Base-by-base conservation (phyloP, 2,329 filamentous ascomycete genomes). In the Alternaria triticimaculans region DNA sequence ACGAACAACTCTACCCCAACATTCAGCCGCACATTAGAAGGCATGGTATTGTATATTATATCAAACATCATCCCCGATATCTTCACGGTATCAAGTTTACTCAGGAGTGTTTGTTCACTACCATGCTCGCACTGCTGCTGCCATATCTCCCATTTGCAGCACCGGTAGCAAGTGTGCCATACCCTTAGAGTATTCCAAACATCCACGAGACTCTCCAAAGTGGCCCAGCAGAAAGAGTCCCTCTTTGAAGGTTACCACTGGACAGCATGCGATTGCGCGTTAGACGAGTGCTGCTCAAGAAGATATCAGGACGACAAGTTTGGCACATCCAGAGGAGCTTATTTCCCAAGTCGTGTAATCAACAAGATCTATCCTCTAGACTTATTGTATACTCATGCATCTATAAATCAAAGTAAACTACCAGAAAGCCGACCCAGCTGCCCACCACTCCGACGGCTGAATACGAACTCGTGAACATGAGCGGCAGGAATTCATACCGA, bases 381-480 rank as follows among this genome's bases (percentile, higher is more conserved):
- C 37, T 23, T 14, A 41, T 20, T 25, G 33, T 20, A 15, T 4
- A 18, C 18, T 10, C 2, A 4, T n/a, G 10, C 9, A 20, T 58
- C 63, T 74, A 80, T 14, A 75, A 74, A 45, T 78, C 73, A 30
- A 97, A 94, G 81, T 95, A 98, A 55, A 98, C 94, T 30, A 97
- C 92, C 83, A 94, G 88, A 78, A 97, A 97, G 10, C 96, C 94
- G 44, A 97, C 75, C 95, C 95, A 98, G 81, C 96, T 98, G 4
- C 93, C 94, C 18, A 97, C 89, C 1, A 98, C 94, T n/a, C 96
- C 96, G 62, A 98, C 84, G 5, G 96, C 96, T 33, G 92, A 93
- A 80, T 98, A 99, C 12, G 92, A 92, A 83, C 95, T 98, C 71
- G 90, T 97, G 77, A 98, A 96, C 95, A 99, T 98, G 72, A 98